Evolutionary conservation across 2,329 filamentous ascomycete genomes (phyloP).

Genomic region (Mycogone perniciosa): DNA sequence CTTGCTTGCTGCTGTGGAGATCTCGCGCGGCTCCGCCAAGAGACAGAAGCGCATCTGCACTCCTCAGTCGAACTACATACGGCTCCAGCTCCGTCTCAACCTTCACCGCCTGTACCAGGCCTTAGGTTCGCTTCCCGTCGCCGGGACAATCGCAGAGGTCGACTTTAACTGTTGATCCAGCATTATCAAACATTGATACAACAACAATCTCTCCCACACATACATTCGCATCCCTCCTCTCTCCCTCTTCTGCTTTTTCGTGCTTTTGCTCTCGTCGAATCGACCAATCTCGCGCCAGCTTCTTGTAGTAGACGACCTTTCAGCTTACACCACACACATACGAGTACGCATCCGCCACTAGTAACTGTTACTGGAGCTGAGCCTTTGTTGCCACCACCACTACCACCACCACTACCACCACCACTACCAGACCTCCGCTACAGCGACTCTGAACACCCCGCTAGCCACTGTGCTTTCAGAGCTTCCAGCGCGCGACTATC

Average conservation of each 20-base stretch:
- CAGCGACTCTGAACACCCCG: constrained; percentile 4
- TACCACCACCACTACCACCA: neutral
- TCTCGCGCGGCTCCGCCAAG: neutral
- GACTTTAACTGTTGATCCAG: neutral
- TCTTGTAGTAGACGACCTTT: neutral
- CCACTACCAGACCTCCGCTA: neutral
- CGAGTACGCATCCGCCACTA: neutral
- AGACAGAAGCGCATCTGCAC: neutral
- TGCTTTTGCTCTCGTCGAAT: no score
- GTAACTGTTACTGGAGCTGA: constrained; percentile 1
- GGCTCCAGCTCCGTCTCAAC: neutral
- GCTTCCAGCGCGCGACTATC: neutral
- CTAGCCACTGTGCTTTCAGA: constrained; percentile 5
- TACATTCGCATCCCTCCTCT: neutral
- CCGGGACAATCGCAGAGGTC: constrained; percentile 8
- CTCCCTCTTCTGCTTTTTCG: neutral
- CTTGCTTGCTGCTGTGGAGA: neutral
- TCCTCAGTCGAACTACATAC: neutral
- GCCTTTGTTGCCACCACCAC: neutral
- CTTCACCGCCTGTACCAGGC: constrained; percentile 10
- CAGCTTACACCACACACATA: neutral
- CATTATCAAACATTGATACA: neutral
- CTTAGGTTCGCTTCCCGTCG: neutral
- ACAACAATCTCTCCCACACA: neutral
- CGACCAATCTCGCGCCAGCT: neutral